A percentile compares a stretch with the other conserved stretches of the same genome.
Evolutionary conservation across 768 basidiomycete species (phyloP).

Genomic region (Gymnopilus dilepis): DNA sequence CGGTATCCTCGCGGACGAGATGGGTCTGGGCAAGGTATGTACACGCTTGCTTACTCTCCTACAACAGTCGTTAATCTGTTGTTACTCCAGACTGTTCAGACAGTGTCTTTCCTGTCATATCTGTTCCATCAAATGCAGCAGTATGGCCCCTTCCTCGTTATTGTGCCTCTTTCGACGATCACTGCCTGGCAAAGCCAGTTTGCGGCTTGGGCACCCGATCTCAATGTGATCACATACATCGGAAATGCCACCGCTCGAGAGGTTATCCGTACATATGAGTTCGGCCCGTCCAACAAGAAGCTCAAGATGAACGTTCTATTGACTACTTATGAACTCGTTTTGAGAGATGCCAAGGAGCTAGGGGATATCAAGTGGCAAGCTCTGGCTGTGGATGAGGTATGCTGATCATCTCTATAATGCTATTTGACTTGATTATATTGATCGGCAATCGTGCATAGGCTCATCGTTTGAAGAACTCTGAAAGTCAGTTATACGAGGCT

Average conservation of each 20-base stretch:
- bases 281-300: conserved; percentile 85
- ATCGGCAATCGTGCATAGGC: conserved; percentile 56
- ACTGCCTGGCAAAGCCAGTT: conserved; percentile 99
- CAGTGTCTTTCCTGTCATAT: conserved; percentile 92
- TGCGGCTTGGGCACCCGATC: conserved; percentile 91
- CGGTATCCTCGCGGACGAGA: conserved; percentile 98
- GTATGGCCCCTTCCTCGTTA: conserved; percentile 96
- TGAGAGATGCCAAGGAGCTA: conserved; percentile 89
- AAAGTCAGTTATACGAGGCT: conserved; percentile 96
- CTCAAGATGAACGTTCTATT: conserved; percentile 96
- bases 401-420: conserved; percentile 23
- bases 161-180: conserved; percentile 97
- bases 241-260: conserved; percentile 88
- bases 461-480: conserved; percentile 97
- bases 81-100: conserved; percentile 82
- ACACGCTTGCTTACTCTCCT: background rate
- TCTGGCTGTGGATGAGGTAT: conserved; percentile 92
- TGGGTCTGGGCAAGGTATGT: conserved; percentile 94
- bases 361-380: conserved; percentile 97
- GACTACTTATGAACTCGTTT: conserved; percentile 95
- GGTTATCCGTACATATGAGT: conserved; percentile 92
- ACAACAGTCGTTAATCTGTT: conserved; percentile 20
- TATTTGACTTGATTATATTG: background rate
- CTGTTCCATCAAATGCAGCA: conserved; percentile 92
- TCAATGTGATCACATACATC: conserved; percentile 97